These are phyloP conservation scores for Comarum palustre DNA, from an alignment of 306 rosid genomes.

Conservation along the genomic window DNA sequence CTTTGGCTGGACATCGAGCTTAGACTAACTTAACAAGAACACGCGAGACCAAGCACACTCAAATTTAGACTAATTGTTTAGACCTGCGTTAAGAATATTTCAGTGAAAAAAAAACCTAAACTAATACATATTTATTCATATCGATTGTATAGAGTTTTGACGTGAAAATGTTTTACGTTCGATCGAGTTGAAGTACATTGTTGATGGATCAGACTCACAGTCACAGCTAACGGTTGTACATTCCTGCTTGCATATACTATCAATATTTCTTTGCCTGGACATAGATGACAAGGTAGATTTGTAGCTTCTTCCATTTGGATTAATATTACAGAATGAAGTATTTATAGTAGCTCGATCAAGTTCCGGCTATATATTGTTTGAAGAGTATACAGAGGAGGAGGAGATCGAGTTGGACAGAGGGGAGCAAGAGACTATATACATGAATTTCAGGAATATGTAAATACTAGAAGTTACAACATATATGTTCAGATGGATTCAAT, in stretches of 20 bases:
- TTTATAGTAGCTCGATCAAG: too few relatives aligned
- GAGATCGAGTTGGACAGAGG: too few relatives aligned
- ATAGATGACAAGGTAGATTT: background rate
- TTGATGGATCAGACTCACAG: background rate
- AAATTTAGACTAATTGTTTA: background rate
- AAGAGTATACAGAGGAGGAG: background rate
- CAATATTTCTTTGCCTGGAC: background rate
- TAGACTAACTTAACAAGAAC: constrained; percentile 17
- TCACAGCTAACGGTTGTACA: background rate
- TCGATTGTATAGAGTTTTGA: background rate
- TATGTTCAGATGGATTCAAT: constrained; percentile 14
- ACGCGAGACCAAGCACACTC: background rate
- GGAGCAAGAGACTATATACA: background rate
- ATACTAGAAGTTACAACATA: background rate
- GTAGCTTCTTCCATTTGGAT: background rate
- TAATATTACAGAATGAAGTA: background rate
- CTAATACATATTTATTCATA: background rate
- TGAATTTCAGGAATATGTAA: background rate
- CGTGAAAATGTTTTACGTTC: background rate
- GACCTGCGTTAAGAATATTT: background rate
- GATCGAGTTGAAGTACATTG: background rate
- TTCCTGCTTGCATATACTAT: background rate
- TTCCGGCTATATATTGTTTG: too few relatives aligned
- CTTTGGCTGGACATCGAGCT: background rate
- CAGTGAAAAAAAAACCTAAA: too few relatives aligned